These are phyloP conservation scores for Phytophthora vignae DNA, from an alignment of 352 stramenopile genomes.

Conservation along the genomic window DNA sequence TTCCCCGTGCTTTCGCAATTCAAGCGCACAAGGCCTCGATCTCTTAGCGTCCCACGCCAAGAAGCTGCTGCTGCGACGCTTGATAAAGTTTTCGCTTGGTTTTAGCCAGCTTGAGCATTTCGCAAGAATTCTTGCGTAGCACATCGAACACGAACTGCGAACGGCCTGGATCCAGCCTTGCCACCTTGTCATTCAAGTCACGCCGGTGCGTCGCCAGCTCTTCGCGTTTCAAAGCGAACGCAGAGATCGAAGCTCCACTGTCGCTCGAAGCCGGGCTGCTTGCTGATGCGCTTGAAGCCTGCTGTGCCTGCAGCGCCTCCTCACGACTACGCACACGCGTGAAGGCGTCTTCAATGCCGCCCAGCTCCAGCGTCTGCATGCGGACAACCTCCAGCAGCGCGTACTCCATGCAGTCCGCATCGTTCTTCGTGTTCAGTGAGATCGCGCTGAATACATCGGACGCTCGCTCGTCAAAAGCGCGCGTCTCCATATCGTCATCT, in stretches of 20 bases:
- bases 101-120: constrained; percentile 81
- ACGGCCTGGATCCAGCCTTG: constrained; percentile 62
- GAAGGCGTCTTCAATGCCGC: constrained; percentile 81
- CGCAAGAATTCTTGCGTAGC: constrained; percentile 67
- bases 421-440: constrained; percentile 73
- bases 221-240: constrained; percentile 50
- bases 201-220: constrained; percentile 59
- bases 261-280: constrained; percentile 22
- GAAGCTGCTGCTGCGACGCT: constrained; percentile 64
- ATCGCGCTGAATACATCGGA: constrained; percentile 79
- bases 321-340: constrained; percentile 60
- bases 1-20: neutral
- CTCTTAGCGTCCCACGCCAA: constrained; percentile 42
- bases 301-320: constrained; percentile 48
- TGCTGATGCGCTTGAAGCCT: constrained; percentile 22
- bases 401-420: constrained; percentile 86
- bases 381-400: constrained; percentile 78
- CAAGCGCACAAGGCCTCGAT: neutral
- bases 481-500: constrained; percentile 77
- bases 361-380: constrained; percentile 84
- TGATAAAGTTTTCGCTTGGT: constrained; percentile 76
- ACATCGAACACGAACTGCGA: constrained; percentile 78
- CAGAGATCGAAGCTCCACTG: constrained; percentile 38
- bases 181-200: constrained; percentile 67
- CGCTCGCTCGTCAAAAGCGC: constrained; percentile 71